A percentile compares a stretch with the other conserved stretches of the same genome.
phyloP scores from a whole-genome alignment of 495 filamentous ascomycete species.

The Sabuloglossum arenarium region DNA sequence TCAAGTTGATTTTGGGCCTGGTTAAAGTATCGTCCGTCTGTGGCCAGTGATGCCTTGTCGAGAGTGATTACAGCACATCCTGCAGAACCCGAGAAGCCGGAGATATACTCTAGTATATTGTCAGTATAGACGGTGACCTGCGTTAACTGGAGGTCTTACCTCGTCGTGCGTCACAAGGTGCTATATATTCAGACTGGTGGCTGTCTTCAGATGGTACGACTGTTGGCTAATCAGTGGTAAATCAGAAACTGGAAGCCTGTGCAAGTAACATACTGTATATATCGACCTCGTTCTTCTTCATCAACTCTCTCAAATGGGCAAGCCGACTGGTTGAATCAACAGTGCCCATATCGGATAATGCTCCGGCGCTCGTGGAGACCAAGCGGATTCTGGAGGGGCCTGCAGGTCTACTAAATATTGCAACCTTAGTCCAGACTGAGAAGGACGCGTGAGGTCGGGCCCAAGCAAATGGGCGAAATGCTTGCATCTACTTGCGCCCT shows the following conservation, averaged over 20 bases:
- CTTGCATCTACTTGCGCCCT: not conserved
- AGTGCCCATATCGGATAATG: slow-evolving; percentile 49
- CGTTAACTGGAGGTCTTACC: slow-evolving; percentile 23
- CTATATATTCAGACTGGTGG: slow-evolving; percentile 96
- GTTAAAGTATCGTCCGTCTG: slow-evolving; percentile 97
- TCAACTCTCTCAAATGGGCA: slow-evolving; percentile 55
- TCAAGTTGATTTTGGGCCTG: slow-evolving; percentile 89
- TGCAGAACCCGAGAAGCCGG: slow-evolving; percentile 87
- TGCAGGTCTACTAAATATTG: not conserved
- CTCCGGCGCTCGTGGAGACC: not conserved
- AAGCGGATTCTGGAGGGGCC: not conserved
- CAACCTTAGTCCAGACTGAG: not conserved
- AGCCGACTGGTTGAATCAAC: slow-evolving; percentile 69
- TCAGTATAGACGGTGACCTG: not conserved
- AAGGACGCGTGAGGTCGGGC: not conserved
- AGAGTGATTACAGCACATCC: slow-evolving; percentile 77
- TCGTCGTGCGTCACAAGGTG: slow-evolving; percentile 76
- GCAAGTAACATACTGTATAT: slow-evolving; percentile 57
- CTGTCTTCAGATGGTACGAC: slow-evolving; percentile 95
- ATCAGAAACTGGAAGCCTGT: not conserved
- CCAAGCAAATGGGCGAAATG: not conserved
- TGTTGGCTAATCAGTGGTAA: slow-evolving; percentile 18
- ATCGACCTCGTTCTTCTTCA: slow-evolving; percentile 74
- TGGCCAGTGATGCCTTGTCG: slow-evolving; percentile 76
- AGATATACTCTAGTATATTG: slow-evolving; percentile 48